Evolutionary conservation across 306 rosid species (phyloP).

Genomic region (Sicyos baderoa): DNA sequence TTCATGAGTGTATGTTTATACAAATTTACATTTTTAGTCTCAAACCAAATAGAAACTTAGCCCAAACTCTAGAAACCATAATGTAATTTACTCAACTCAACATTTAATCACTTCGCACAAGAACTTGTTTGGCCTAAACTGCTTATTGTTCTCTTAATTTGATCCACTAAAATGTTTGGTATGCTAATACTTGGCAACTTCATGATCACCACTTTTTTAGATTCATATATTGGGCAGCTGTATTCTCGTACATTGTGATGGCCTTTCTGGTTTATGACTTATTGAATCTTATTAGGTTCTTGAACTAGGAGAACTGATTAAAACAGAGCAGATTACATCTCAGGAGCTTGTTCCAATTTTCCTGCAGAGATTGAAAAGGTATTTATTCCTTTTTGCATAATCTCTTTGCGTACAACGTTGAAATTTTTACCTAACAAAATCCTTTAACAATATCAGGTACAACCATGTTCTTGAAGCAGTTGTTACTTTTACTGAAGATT

Average conservation of each 20-base stretch:
- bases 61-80: no score
- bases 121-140: background rate
- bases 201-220: background rate
- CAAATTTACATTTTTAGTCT: background rate
- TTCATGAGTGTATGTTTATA: slow-evolving; percentile 51
- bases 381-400: slow-evolving; percentile 4
- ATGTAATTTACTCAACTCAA: no score
- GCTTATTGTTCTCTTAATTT: background rate
- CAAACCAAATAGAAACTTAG: no score
- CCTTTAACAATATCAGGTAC: slow-evolving; percentile 34
- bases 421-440: slow-evolving; percentile 11
- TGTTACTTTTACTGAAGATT: slow-evolving; percentile 51
- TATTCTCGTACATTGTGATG: no score
- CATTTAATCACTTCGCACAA: background rate
- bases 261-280: background rate
- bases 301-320: slow-evolving; percentile 62
- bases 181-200: background rate
- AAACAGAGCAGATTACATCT: slow-evolving; percentile 59
- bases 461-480: slow-evolving; percentile 57
- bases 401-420: background rate
- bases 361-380: slow-evolving; percentile 63
- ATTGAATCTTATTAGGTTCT: slow-evolving; percentile 38
- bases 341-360: slow-evolving; percentile 53
- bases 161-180: background rate
- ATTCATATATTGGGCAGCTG: background rate